Evolutionary conservation across 2,329 filamentous ascomycete species (phyloP).

Genomic region (Helotiales sp.): DNA sequence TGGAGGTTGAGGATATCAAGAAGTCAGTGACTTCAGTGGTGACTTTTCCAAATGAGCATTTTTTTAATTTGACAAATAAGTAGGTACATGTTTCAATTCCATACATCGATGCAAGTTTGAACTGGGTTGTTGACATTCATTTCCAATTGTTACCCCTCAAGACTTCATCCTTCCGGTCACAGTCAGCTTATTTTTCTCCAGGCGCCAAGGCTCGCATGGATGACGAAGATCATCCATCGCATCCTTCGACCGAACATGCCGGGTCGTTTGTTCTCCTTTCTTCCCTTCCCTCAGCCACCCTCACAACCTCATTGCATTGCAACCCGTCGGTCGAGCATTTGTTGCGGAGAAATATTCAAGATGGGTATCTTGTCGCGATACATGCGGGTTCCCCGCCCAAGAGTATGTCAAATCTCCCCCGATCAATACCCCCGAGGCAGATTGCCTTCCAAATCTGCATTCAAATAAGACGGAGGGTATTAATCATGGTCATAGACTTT

Average conservation of each 20-base stretch:
- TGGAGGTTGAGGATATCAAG: too few species aligned
- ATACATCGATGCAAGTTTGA: too few species aligned
- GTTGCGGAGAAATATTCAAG: conserved; percentile 13
- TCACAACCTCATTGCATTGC: neutral
- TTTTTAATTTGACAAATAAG: too few species aligned
- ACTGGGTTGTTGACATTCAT: neutral
- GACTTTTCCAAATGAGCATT: too few species aligned
- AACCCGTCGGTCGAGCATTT: neutral
- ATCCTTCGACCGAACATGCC: neutral
- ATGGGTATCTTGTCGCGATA: conserved; percentile 41
- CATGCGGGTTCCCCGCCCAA: conserved; percentile 40
- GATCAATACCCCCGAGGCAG: neutral
- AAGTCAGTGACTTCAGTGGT: too few species aligned
- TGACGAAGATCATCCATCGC: conserved; percentile 13
- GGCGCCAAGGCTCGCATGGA: conserved; percentile 18
- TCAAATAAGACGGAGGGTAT: conserved; percentile 10
- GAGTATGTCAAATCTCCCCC: conserved; percentile 32
- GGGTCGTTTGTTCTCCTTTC: conserved; percentile 5
- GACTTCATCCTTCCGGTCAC: neutral
- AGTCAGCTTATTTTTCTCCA: neutral
- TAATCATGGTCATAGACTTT: conserved; percentile 66
- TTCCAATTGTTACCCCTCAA: neutral
- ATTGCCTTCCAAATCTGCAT: neutral
- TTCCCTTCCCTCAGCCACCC: conserved; percentile 10
- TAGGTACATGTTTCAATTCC: too few species aligned